Evolutionary conservation across 176 grass and related monocot species (phyloP), one percentile per base, ranked within the genome.

Genomic region (Carex cristatella): DNA sequence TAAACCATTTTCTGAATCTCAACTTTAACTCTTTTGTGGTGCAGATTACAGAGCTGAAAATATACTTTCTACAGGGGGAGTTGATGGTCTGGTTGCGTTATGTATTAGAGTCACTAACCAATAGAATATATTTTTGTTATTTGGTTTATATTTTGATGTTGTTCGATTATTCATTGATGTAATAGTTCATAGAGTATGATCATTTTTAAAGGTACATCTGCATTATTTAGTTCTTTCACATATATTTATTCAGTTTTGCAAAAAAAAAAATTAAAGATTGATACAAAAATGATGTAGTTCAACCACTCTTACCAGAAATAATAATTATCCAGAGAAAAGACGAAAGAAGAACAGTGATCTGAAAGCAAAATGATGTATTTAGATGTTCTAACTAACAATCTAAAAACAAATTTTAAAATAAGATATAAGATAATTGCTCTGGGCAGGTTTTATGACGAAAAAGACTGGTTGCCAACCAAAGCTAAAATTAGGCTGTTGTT

Each of bases 161-260:
- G 5, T 33, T 57, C 12, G 6, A 57, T 78, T 28, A 57, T 78
- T 78, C 57, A 16, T 78, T 69, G 4, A 57, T 78, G 49, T 32
- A 57, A 32, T 78, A 78, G 49, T 78, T 77, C 11, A 77, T 77
- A 77, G 73, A 56, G 1, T 78, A 10, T 54, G 37, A 83, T 67
- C 10, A 32, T 4, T 66, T 42, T 83, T 83, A 83, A 4, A 83
- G 4, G 15, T 51, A 53, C 59, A 66, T 83, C 11, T 83, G 60
- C 30, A 65, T 83, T 83, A 46, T 68, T 81, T 81, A 81, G 64
- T 83, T 55, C 2, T 31, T 83, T 82, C 2, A 82, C 35, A 81
- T 30, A 66, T 9, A 64, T 82, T 82, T 82, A 42, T 82, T 82
- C 56, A 64, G 61, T 11, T 82, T 82, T 37, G 28, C 5, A 30